Percentiles rank a stretch among this genome's conserved stretches.
These are phyloP conservation scores for Stemphylium beticola DNA, from an alignment of 2,329 filamentous ascomycete species.

Conservation along the genomic window DNA sequence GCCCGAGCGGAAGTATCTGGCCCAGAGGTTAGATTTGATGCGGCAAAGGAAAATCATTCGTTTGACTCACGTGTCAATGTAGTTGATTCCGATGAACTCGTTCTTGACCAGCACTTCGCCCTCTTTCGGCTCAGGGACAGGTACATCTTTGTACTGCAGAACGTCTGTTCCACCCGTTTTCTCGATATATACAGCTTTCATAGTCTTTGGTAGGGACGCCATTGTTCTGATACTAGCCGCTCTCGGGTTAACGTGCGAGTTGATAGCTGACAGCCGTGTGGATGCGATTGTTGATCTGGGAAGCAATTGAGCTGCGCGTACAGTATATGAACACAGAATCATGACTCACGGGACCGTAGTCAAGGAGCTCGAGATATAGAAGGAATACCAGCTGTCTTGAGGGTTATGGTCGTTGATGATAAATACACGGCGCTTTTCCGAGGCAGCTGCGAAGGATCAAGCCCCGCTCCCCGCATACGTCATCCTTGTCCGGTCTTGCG, in stretches of 20 bases:
- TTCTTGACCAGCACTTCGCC: conserved; percentile 82
- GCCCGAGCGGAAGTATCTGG: conserved; percentile 81
- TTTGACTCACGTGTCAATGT: conserved; percentile 73
- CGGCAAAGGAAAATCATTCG: neutral
- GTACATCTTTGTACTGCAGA: conserved; percentile 72
- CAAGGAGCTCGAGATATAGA: neutral
- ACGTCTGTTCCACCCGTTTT: conserved; percentile 76
- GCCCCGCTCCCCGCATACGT: conserved; percentile 16
- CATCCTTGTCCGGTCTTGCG: conserved; percentile 2
- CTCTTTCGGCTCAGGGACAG: conserved; percentile 71
- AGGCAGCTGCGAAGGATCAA: neutral
- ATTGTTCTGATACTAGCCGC: conserved; percentile 39
- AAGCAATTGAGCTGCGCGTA: conserved; percentile 14
- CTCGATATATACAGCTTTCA: conserved; percentile 76
- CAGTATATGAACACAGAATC: conserved; percentile 19
- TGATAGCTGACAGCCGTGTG: conserved; percentile 26
- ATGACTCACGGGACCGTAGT: conserved; percentile 13
- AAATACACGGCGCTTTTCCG: conserved; percentile 13
- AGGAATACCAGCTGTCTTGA: neutral
- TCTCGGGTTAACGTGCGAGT: conserved; percentile 23
- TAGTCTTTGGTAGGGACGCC: conserved; percentile 66
- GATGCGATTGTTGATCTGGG: conserved; percentile 19
- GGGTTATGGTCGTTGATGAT: conserved; percentile 8
- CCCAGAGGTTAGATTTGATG: neutral
- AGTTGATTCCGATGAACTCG: conserved; percentile 81